phyloP scores from a whole-genome alignment of 208 protist genomes.

The Leishmania gerbilli region DNA sequence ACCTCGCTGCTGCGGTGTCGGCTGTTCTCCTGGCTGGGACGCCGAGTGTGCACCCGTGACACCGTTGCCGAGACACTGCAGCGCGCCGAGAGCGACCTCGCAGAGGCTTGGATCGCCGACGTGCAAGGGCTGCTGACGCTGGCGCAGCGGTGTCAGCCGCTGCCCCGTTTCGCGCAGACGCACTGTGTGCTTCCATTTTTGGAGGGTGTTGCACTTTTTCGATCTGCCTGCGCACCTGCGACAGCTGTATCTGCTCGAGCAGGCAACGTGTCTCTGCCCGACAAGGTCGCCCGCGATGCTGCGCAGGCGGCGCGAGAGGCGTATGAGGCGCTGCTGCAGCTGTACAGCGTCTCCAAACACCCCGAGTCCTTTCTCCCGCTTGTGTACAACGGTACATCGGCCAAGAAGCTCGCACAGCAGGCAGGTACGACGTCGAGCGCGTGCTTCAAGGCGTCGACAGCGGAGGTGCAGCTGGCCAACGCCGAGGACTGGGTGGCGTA shows the following conservation, averaged over 20 bases:
- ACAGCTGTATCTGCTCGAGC: neutral
- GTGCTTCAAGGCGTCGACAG: constrained; percentile 21
- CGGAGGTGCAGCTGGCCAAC: constrained; percentile 41
- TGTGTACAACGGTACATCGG: constrained; percentile 34
- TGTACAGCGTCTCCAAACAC: constrained; percentile 57
- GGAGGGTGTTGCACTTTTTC: constrained; percentile 55
- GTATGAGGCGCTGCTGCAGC: constrained; percentile 54
- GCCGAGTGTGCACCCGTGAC: constrained; percentile 27
- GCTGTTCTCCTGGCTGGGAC: constrained; percentile 39
- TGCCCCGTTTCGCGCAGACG: constrained; percentile 44
- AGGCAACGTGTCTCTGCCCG: neutral
- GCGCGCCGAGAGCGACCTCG: constrained; percentile 3
- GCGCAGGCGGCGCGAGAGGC: constrained; percentile 51
- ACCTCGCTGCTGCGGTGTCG: constrained; percentile 59
- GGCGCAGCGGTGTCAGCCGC: constrained; percentile 49
- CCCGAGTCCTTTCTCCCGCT: constrained; percentile 50
- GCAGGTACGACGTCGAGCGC: neutral
- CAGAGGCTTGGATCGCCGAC: constrained; percentile 38
- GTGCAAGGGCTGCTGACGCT: constrained; percentile 35
- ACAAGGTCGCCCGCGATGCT: constrained; percentile 1
- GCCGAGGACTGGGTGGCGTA: constrained; percentile 66
- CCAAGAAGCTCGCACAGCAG: constrained; percentile 4
- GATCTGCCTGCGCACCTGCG: neutral
- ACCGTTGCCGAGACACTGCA: constrained; percentile 16
- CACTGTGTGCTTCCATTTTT: constrained; percentile 59